phyloP scores from a whole-genome alignment of 164 flowering plant species.

The Amborella trichopoda region DNA sequence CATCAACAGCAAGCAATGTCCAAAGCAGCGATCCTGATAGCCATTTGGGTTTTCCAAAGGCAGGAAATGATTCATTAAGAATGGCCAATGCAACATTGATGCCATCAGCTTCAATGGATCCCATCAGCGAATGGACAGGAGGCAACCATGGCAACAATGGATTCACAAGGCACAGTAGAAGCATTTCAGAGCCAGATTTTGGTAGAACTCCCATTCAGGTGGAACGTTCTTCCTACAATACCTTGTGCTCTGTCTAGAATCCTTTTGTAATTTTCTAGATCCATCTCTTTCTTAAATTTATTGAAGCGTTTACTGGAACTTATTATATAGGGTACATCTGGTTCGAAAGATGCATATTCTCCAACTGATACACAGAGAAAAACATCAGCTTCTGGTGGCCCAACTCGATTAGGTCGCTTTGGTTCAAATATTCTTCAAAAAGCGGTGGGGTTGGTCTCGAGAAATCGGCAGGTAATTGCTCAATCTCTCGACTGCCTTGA shows the following conservation, averaged over 20 bases:
- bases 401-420: conserved; percentile 73
- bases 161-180: conserved; percentile 50
- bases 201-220: conserved; percentile 77
- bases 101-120: conserved; percentile 84
- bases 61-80: conserved; percentile 63
- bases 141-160: conserved; percentile 31
- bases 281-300: background rate
- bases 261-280: too few relatives aligned
- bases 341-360: conserved; percentile 32
- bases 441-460: conserved; percentile 72
- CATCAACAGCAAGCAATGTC: conserved; percentile 25
- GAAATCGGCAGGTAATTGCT: conserved; percentile 49
- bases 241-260: too few relatives aligned
- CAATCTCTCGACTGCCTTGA: too few relatives aligned
- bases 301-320: background rate
- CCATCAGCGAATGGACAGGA: conserved; percentile 52
- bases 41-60: conserved; percentile 32
- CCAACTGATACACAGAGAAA: conserved; percentile 35
- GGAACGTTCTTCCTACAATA: background rate
- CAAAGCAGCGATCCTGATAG: conserved; percentile 33
- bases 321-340: conserved; percentile 23
- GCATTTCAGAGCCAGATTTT: conserved; percentile 94
- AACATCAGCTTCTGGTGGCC: conserved; percentile 26
- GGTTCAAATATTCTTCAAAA: conserved; percentile 73
- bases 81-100: conserved; percentile 66